Evolutionary conservation across 441 rosid species (phyloP), one percentile per base, ranked within the genome.

Genomic region (Adansonia grandidieri): DNA sequence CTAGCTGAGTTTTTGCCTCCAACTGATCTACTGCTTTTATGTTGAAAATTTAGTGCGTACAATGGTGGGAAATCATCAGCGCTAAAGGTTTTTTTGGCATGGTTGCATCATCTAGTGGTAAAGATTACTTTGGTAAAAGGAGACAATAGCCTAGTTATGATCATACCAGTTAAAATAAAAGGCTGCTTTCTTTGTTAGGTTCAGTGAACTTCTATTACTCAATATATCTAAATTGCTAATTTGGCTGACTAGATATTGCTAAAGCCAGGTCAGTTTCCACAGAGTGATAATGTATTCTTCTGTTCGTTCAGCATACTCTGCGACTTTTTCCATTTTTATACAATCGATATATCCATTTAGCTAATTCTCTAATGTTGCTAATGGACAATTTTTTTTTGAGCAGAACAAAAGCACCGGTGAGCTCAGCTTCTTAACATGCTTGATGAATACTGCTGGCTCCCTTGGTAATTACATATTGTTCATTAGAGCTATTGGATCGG

Each of bases 331-430:
- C 48, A 24, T 2, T 73, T 69, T 61, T 32, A 15, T 9, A 50
- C 67, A 57, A 15, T 8, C 19, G 15, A 6, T 6, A 40, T 56
- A 0, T 50, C 24, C 17, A 56, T 71, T 13, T 17, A 9, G 17
- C 24, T 54, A 54, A 50, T 60, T 13, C 42, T 75, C 7, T 65
- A 14, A 40, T 63, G 62, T 62, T 71, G 20, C 13, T 56, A 57
- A 71, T 80, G 56, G 61, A 62, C 28, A 13, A 24, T 47, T 83
- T 57, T 75, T 64, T 51, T 37, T 79, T 78, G 81, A 32, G 73
- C 89, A 95, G 99, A 92, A 87, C 88, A 94, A 90, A 86, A 89
- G 95, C 73, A 96, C 99, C 0, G 97, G 99, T 70, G 93, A 94
- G 77, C 98, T 94, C 73, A 96, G 99, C 91, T 92, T 91, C 89